Evolutionary conservation across 805 yeast species (phyloP).

Genomic region (Candida alai): DNA sequence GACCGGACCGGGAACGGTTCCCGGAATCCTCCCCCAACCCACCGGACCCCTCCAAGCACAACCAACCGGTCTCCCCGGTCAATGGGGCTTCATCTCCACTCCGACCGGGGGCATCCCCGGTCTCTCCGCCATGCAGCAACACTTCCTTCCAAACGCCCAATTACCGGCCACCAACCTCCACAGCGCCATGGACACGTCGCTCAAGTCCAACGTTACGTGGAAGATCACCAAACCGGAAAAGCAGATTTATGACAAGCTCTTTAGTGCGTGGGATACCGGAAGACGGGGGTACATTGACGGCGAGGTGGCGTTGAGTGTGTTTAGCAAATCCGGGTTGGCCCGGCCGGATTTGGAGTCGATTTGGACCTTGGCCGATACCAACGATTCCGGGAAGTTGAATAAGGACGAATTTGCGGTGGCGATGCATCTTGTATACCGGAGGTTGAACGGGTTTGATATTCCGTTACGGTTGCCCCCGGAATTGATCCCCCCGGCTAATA

Average conservation of each 20-base stretch:
- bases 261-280: constrained; percentile 77
- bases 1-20: constrained; percentile 20
- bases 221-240: constrained; percentile 88
- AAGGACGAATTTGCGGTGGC: constrained; percentile 93
- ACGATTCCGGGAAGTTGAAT: constrained; percentile 77
- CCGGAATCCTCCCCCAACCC: constrained; percentile 32
- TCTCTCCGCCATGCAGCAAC: constrained; percentile 59
- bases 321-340: constrained; percentile 85
- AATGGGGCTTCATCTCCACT: constrained; percentile 72
- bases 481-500: constrained; percentile 81
- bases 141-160: constrained; percentile 56
- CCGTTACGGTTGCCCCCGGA: constrained; percentile 85
- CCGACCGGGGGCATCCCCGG: constrained; percentile 74
- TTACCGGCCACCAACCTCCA: constrained; percentile 36
- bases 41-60: constrained; percentile 47
- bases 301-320: constrained; percentile 75
- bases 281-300: constrained; percentile 73
- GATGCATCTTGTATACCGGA: constrained; percentile 92
- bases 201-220: constrained; percentile 63
- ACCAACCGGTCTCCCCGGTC: constrained; percentile 68
- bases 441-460: constrained; percentile 82
- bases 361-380: constrained; percentile 85
- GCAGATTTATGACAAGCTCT: constrained; percentile 78
- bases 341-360: constrained; percentile 84
- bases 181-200: constrained; percentile 38